Evolutionary conservation across 1,284 basidiomycete species (phyloP).

Genomic region (Puccinia triticina): DNA sequence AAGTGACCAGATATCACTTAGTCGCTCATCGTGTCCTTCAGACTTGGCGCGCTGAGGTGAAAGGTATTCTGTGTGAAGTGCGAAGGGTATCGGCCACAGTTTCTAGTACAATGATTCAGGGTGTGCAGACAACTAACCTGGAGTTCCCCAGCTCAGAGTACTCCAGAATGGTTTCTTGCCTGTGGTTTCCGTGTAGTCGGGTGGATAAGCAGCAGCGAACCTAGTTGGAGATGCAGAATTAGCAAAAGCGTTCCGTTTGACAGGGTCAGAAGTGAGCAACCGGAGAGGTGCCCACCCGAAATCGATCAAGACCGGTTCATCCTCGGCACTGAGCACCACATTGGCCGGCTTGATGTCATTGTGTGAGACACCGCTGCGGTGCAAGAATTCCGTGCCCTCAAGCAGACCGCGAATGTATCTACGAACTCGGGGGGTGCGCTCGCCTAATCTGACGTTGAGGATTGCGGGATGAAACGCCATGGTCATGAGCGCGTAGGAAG

Average conservation of each 20-base stretch:
- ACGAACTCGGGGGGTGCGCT: slow-evolving; percentile 67
- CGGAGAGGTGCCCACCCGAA: slow-evolving; percentile 26
- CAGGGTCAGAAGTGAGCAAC: neutral
- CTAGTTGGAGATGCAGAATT: neutral
- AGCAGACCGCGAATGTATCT: slow-evolving; percentile 81
- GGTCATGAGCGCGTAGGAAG: slow-evolving; percentile 79
- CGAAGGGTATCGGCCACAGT: slow-evolving; percentile 33
- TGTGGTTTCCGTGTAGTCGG: slow-evolving; percentile 11
- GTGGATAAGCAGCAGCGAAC: slow-evolving; percentile 24
- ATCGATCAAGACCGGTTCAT: slow-evolving; percentile 46
- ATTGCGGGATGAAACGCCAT: slow-evolving; percentile 69
- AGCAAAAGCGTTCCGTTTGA: neutral
- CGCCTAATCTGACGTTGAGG: slow-evolving; percentile 79
- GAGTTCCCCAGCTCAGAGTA: slow-evolving; percentile 78
- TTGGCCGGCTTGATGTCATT: slow-evolving; percentile 85
- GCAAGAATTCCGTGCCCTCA: slow-evolving; percentile 84
- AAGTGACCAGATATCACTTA: slow-evolving; percentile 88
- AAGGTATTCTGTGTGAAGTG: slow-evolving; percentile 68
- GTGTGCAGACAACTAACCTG: slow-evolving; percentile 65
- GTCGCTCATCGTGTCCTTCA: slow-evolving; percentile 83
- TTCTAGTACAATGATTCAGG: slow-evolving; percentile 53
- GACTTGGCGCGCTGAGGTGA: slow-evolving; percentile 84
- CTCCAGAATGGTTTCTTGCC: slow-evolving; percentile 36
- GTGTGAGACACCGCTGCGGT: slow-evolving; percentile 82
- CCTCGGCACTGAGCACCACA: slow-evolving; percentile 20